Conservation (phyloP, 495 filamentous ascomycete genomes). For the Hypoxylon rickii region DNA sequence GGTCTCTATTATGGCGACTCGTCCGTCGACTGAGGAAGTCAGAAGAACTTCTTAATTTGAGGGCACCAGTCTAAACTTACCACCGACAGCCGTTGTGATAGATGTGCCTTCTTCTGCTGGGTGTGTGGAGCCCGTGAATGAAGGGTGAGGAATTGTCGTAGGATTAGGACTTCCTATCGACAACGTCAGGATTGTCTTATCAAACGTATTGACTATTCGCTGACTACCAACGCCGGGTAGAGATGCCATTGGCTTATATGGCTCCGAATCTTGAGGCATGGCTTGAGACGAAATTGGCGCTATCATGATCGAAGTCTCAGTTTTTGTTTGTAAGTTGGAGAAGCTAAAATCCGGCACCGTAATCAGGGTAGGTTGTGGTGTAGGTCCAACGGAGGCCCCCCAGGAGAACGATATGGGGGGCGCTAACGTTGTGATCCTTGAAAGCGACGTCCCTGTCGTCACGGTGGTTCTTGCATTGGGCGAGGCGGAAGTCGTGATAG, state of each 20-base stretch:
- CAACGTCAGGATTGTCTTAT: neutral
- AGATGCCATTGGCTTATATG: neutral
- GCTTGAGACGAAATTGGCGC: neutral
- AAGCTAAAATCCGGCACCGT: neutral
- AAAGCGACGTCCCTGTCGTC: constrained; percentile 4
- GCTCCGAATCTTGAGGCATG: neutral
- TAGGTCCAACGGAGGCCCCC: neutral
- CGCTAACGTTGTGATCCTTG: neutral
- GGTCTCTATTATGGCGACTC: constrained; percentile 5
- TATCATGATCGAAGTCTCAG: neutral
- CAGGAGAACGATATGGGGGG: neutral
- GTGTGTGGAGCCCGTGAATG: constrained; percentile 6
- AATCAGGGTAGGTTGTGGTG: neutral
- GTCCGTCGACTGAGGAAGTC: constrained; percentile 2
- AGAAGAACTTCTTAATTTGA: neutral
- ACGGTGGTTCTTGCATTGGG: neutral
- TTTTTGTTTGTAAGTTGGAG: neutral
- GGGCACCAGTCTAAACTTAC: constrained; percentile 10
- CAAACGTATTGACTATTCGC: neutral
- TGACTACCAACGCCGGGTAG: too few species aligned
- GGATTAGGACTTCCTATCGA: neutral
- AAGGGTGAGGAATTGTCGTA: neutral
- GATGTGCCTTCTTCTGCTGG: constrained; percentile 1
- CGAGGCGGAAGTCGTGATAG: neutral
- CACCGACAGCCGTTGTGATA: constrained; percentile 7